A percentile compares a stretch with the other conserved stretches of the same genome.
These are phyloP conservation scores for Alternaria sp. DNA, from an alignment of 2,329 filamentous ascomycete species.

Conservation along the genomic window DNA sequence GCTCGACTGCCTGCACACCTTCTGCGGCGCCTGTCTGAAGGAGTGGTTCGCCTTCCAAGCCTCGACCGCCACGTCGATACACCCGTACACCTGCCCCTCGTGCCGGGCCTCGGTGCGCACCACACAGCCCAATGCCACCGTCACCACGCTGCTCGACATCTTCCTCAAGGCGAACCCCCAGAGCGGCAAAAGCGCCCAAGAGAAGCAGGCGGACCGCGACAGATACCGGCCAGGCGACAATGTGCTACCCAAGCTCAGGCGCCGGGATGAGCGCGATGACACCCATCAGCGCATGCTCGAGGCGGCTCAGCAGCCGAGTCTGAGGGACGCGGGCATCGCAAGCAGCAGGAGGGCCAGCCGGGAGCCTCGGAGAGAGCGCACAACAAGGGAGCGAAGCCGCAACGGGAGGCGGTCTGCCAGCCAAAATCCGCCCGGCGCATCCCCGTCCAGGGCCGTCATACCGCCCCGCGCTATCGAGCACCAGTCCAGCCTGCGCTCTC, in stretches of 20 bases:
- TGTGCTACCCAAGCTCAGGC: constrained; percentile 69
- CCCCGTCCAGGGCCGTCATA: constrained; percentile 28
- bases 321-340: constrained; percentile 68
- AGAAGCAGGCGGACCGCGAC: constrained; percentile 76
- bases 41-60: constrained; percentile 93
- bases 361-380: constrained; percentile 38
- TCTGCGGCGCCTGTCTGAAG: constrained; percentile 92
- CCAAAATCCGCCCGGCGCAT: constrained; percentile 27
- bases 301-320: constrained; percentile 74
- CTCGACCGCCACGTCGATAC: constrained; percentile 59
- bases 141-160: constrained; percentile 89
- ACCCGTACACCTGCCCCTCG: constrained; percentile 85
- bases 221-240: constrained; percentile 84
- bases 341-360: constrained; percentile 50
- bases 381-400: constrained; percentile 46
- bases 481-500: constrained; percentile 83
- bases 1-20: constrained; percentile 93
- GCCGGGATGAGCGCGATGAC: constrained; percentile 60
- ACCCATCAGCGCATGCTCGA: constrained; percentile 74
- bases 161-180: constrained; percentile 80
- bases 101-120: constrained; percentile 87
- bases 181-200: constrained; percentile 70
- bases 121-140: constrained; percentile 87
- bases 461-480: constrained; percentile 74
- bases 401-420: constrained; percentile 45